Evolutionary conservation across 306 rosid species (phyloP), one percentile per base, ranked within the genome.

Genomic region (Vigna nakashimae): DNA sequence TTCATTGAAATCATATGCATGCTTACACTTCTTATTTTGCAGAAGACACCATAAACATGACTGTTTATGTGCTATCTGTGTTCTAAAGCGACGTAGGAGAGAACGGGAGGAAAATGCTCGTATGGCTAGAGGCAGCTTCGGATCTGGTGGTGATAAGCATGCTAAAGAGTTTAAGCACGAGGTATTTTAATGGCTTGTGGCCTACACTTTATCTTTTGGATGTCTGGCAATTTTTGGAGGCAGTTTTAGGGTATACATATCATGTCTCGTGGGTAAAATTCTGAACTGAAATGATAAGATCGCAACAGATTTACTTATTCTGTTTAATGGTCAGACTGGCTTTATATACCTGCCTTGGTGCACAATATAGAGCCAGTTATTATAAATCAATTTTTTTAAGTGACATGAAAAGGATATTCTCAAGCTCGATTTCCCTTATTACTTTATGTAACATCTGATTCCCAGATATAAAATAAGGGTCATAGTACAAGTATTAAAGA

Each of bases 11-110:
- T 65, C 30, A 34, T 73, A 63, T 82, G 42, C 59, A 22, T 71
- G 67, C 65, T 66, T 69, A 67, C 63, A 32, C 45, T 58, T 83
- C 48, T 65, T 24, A 52, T 82, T 76, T 4, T 88, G 88, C 91
- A 92, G 98, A 87, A 89, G 98, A 89, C 97, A 92, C 74, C 98
- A 95, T 84, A 95, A 95, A 76, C 89, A 82, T 5, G 97, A 95
- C 60, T 92, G 98, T 79, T 85, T 95, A 82, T 95, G 98, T 85
- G 98, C 98, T 68, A 87, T 95, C 81, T 95, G 98, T 86, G 94
- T 95, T 78, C 79, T 95, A 43, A 92, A 95, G 90, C 90, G 94
- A 67, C 94, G 93, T 64, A 92, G 98, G 85, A 92, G 84, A 87
- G 98, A 95, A 87, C 85, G 96, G n/a, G 98, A 92, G 84, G 96